Base-by-base conservation (phyloP, 306 rosid species). In the Trichosanthes truncata region DNA sequence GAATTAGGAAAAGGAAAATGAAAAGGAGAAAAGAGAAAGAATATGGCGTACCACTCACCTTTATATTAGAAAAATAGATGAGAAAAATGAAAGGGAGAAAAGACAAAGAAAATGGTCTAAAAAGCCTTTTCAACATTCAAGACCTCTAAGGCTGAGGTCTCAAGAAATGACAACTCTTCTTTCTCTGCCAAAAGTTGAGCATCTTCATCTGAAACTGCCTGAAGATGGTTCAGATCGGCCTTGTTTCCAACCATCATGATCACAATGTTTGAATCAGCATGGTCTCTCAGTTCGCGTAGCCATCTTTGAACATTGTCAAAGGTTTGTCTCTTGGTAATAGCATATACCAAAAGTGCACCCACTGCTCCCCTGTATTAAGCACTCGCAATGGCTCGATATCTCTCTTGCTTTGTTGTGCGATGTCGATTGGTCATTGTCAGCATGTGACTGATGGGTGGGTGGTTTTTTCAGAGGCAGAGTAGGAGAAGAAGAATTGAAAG, bases 301-400 rank as follows among this genome's bases (percentile, higher is more conserved):
- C 95, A 90, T 80, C 95, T 84, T 49, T 76, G 89, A n/a, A 90
- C 92, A 83, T 88, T 90, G 38, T 90, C 95, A 46, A 90, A 90
- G 77, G 95, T 90, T 81, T 87, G 91, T 77, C 92, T 86, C 72
- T 90, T 90, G 76, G 92, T 90, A 51, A 90, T 90, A 85, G 88
- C 95, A 65, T 87, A 90, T 3, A 90, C 91, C 77, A 90, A 83
- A 31, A 90, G 81, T 43, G 95, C 91, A n/a, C 95, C 95, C 31
- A 90, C 92, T 15, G 92, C 95, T 71, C 95, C 95, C 80, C 95
- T 85, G 41, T 88, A 90, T 76, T 90, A 90, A 12, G 95, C 95
- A 82, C 95, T 90, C 0, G 95, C 88, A 74, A 90, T 90, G 0
- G 95, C 92, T 83, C 92, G 68, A 83, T 90, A 90, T 84, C 95